Evolutionary conservation across 2,329 filamentous ascomycete genomes (phyloP).

Genomic region (Phaeosphaeria sp.): DNA sequence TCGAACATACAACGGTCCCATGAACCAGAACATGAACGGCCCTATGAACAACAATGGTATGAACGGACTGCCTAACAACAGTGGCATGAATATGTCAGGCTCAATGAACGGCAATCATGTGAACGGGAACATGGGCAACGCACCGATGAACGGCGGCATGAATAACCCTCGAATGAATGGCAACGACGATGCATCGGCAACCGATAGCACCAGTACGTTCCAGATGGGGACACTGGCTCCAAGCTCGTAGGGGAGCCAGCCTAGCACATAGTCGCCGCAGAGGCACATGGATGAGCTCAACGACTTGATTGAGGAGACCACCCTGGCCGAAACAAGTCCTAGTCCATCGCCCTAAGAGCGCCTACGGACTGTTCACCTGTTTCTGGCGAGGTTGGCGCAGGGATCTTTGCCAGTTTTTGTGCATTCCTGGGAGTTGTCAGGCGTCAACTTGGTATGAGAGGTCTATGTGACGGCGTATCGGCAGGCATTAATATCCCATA

Average conservation of each 20-base stretch:
- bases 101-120: conserved; percentile 8
- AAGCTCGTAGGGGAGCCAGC: conserved; percentile 1
- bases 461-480: no score
- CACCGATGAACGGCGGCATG: not conserved
- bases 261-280: no score
- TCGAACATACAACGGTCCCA: conserved; percentile 21
- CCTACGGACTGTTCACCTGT: no score
- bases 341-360: no score
- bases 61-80: conserved; percentile 5
- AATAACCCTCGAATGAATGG: not conserved
- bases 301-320: no score
- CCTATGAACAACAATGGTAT: conserved; percentile 14
- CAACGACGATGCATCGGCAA: not conserved
- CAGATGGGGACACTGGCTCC: not conserved
- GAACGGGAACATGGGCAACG: not conserved
- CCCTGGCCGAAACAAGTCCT: no score
- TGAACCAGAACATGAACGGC: conserved; percentile 23
- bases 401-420: no score
- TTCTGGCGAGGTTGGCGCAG: no score
- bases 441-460: no score
- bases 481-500: no score
- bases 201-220: not conserved
- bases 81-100: conserved; percentile 10
- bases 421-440: no score
- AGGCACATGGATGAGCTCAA: no score